Conservation (phyloP, 495 filamentous ascomycete genomes). For the Oleoguttula mirabilis region DNA sequence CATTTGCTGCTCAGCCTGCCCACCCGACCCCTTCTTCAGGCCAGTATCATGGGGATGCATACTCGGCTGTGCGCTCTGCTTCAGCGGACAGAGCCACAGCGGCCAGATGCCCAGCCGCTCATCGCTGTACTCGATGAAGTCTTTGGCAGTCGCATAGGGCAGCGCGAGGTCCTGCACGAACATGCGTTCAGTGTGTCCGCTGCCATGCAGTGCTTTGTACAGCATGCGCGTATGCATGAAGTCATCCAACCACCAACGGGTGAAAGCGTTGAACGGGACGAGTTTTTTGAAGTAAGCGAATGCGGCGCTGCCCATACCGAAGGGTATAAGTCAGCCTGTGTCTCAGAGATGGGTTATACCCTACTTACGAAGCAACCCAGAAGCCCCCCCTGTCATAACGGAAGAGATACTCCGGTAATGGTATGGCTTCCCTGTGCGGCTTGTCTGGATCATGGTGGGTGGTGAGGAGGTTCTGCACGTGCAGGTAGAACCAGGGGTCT, state of each 20-base stretch:
- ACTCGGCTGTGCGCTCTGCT: slow-evolving; percentile 24
- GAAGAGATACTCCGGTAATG: slow-evolving; percentile 48
- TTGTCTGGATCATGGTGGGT: slow-evolving; percentile 16
- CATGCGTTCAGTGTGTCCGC: slow-evolving; percentile 35
- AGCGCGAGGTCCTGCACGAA: slow-evolving; percentile 49
- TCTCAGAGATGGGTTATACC: no score
- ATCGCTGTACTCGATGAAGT: slow-evolving; percentile 40
- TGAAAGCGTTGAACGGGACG: slow-evolving; percentile 42
- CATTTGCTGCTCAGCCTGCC: slow-evolving; percentile 24
- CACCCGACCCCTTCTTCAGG: slow-evolving; percentile 15
- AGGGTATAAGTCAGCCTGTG: no score
- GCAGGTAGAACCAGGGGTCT: slow-evolving; percentile 51
- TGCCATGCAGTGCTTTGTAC: slow-evolving; percentile 45
- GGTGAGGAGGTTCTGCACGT: slow-evolving; percentile 26
- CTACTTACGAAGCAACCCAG: no score
- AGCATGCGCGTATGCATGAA: slow-evolving; percentile 45
- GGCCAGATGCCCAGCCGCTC: slow-evolving; percentile 40
- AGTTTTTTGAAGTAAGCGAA: slow-evolving; percentile 40
- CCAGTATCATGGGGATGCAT: slow-evolving; percentile 30
- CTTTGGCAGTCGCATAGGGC: slow-evolving; percentile 33
- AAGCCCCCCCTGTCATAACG: slow-evolving; percentile 54
- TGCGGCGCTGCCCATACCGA: slow-evolving; percentile 35
- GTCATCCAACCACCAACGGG: slow-evolving; percentile 40
- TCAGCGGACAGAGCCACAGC: slow-evolving; percentile 48
- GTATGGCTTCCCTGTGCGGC: slow-evolving; percentile 36